Base-by-base conservation (phyloP, 176 grass and related monocot genomes). In the Ensete ventricosum region DNA sequence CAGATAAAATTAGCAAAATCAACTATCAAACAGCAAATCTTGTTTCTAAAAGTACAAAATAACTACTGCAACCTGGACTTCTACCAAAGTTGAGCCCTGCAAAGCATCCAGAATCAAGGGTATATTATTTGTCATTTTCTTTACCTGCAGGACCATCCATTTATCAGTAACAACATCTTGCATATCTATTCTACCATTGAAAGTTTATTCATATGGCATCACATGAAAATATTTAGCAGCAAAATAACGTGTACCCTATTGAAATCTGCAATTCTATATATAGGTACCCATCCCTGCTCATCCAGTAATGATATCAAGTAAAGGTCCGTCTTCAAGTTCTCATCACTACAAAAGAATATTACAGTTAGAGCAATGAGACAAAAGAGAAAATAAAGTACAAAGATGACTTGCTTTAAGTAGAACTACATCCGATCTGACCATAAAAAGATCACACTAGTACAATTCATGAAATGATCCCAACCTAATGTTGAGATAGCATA, bases 221-320 rank as follows among this genome's bases (percentile, higher is more conserved):
- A 9, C 5, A 65, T 6, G 4, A 43, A 65, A 64, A 23, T 52
- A 4, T 20, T 27, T 52, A 52, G 49, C 60, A 64, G 52, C 60
- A 77, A 52, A 64, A 81, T 67, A 84, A 74, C 51, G 4, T 74
- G 70, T 89, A 93, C 90, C 74, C 90, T 87, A 49, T 93, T 89
- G 83, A 93, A 93, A 64, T 93, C 84, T 66, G 84, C 80, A 72
- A 93, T 73, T 81, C 87, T 93, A 29, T 82, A 81, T 81, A 87
- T 81, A 50, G 78, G 59, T 83, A 89, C 87, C 87, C 87, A 93
- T 64, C 87, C 90, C 79, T 87, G 72, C 21, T 87, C 84, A 74
- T 93, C 90, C 80, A 93, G 86, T 83, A 93, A 87, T 48, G 87
- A 85, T 87, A 87, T 93, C 82, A 93, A 76, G 75, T 87, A 93